phyloP scores from a whole-genome alignment of 2,329 filamentous ascomycete species.

The Fusarium gaditjirri region DNA sequence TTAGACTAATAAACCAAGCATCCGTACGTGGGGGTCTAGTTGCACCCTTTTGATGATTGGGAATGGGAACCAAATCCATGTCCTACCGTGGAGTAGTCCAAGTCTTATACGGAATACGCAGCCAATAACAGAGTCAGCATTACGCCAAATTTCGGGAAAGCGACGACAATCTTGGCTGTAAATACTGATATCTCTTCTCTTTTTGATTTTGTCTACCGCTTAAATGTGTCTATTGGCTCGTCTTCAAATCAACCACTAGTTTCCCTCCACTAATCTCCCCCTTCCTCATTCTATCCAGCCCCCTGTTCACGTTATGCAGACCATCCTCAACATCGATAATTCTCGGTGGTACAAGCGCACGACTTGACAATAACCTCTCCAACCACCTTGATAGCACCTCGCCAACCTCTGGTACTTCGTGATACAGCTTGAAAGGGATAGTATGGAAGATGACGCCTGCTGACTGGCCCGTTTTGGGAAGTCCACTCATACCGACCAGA shows the following conservation, averaged over 20 bases:
- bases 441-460: slow-evolving; percentile 66
- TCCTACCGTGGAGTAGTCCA: not conserved
- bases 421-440: slow-evolving; percentile 81
- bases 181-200: not conserved
- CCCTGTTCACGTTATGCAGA: slow-evolving; percentile 73
- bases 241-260: slow-evolving; percentile 64
- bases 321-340: slow-evolving; percentile 73
- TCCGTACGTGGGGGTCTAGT: rapidly evolving
- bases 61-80: not conserved
- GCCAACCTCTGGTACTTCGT: slow-evolving; percentile 72
- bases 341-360: slow-evolving; percentile 67
- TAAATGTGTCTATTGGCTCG: not conserved
- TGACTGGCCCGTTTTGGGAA: slow-evolving; percentile 66
- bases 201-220: not conserved
- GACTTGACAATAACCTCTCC: slow-evolving; percentile 68
- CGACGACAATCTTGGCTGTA: too few relatives aligned
- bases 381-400: slow-evolving; percentile 73
- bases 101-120: slow-evolving; percentile 8
- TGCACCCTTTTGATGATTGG: not conserved
- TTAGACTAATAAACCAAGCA: too few relatives aligned
- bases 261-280: slow-evolving; percentile 75
- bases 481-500: slow-evolving; percentile 73
- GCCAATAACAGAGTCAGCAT: not conserved
- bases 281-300: slow-evolving; percentile 71
- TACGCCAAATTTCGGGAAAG: not conserved